Percentiles rank a stretch among this genome's conserved stretches.
These are phyloP conservation scores for Blastosporella zonata DNA, from an alignment of 1,284 basidiomycete species.

Conservation along the genomic window DNA sequence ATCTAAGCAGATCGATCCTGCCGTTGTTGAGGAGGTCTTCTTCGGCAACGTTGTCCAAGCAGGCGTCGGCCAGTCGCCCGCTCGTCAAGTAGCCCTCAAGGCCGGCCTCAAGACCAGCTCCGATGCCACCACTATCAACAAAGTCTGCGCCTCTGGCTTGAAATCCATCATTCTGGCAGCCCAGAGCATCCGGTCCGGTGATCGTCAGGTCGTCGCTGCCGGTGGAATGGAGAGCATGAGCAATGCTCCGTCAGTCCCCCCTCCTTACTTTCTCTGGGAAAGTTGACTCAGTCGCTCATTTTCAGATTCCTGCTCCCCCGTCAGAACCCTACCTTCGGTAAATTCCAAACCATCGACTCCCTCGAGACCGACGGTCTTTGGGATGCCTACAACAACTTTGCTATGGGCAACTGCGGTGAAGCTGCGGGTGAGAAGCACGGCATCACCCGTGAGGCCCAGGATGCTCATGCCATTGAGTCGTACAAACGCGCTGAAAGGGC, in stretches of 20 bases:
- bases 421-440: slow-evolving; percentile 79
- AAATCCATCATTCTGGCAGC: slow-evolving; percentile 93
- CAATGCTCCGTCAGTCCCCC: slow-evolving; percentile 76
- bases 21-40: slow-evolving; percentile 90
- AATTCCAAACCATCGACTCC: slow-evolving; percentile 85
- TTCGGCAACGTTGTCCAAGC: slow-evolving; percentile 97
- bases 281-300: not conserved
- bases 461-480: slow-evolving; percentile 90
- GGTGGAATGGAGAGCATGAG: slow-evolving; percentile 99
- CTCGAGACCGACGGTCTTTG: slow-evolving; percentile 92
- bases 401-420: slow-evolving; percentile 97
- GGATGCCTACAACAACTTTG: slow-evolving; percentile 94
- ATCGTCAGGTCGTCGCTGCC: slow-evolving; percentile 84
- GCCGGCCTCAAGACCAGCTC: slow-evolving; percentile 82
- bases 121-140: slow-evolving; percentile 99
- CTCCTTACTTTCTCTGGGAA: not conserved
- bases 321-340: slow-evolving; percentile 85
- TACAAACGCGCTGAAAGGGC: slow-evolving; percentile 91
- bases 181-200: slow-evolving; percentile 87
- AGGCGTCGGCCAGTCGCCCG: slow-evolving; percentile 93
- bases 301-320: slow-evolving; percentile 89
- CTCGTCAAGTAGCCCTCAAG: slow-evolving; percentile 89
- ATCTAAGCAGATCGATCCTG: slow-evolving; percentile 77
- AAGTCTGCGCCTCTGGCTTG: slow-evolving; percentile 96
- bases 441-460: slow-evolving; percentile 85